phyloP scores from a whole-genome alignment of 441 rosid species.

The Biscutella auriculata region DNA sequence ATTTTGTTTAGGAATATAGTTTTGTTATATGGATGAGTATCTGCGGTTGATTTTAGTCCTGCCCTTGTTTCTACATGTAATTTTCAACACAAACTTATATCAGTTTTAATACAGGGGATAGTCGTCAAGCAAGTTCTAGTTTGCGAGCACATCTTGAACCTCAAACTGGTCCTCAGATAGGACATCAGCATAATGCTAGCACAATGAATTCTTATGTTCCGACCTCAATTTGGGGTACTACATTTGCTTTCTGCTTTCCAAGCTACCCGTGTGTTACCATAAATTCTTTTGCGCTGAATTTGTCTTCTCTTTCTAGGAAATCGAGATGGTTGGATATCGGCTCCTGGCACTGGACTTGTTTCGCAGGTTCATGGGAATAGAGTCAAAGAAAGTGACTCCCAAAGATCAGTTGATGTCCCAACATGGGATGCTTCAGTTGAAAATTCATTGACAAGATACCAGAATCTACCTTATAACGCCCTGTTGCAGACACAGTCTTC shows the following conservation, averaged over 20 bases:
- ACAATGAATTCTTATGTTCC: slow-evolving; percentile 20
- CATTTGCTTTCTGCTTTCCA: too few relatives aligned
- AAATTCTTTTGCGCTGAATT: too few relatives aligned
- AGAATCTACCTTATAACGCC: slow-evolving; percentile 26
- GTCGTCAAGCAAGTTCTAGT: slow-evolving; percentile 43
- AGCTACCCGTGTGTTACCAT: too few relatives aligned
- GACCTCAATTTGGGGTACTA: too few relatives aligned
- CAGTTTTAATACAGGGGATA: slow-evolving; percentile 51
- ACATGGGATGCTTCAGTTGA: slow-evolving; percentile 58
- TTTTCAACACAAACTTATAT: slow-evolving; percentile 13
- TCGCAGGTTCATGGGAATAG: slow-evolving; percentile 31
- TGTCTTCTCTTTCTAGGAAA: slow-evolving; percentile 22
- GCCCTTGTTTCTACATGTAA: neutral
- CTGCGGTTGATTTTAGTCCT: neutral
- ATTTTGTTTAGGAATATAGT: neutral
- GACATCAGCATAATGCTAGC: slow-evolving; percentile 24
- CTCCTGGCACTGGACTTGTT: slow-evolving; percentile 23
- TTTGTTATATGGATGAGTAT: neutral
- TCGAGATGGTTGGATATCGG: slow-evolving; percentile 26
- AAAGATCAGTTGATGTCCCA: slow-evolving; percentile 38
- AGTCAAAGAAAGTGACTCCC: slow-evolving; percentile 31
- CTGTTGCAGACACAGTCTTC: slow-evolving; percentile 26
- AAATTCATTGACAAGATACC: slow-evolving; percentile 31
- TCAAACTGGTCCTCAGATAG: slow-evolving; percentile 27
- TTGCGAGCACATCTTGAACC: slow-evolving; percentile 23